Evolutionary conservation across 1,284 basidiomycete species (phyloP), one percentile per base, ranked within the genome.

Genomic region (Rhodotorula sp.): DNA sequence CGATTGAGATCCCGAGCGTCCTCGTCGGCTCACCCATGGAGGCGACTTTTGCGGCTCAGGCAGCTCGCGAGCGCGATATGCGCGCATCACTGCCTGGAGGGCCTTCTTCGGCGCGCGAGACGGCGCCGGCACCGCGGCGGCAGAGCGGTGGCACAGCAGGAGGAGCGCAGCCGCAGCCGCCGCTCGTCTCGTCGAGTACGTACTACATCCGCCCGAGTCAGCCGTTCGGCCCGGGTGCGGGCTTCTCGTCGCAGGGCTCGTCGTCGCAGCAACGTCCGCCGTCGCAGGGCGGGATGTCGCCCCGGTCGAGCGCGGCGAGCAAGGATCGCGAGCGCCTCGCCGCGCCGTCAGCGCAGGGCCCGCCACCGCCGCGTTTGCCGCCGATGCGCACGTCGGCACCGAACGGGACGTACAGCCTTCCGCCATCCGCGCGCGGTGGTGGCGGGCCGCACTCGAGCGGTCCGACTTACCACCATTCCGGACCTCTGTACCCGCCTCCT

Each of bases 1-100:
- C 61, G 4, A 27, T 61, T 10, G 60, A 56, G 17, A 65, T 68
- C 27, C 70, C 70, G 12, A 50, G 48, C 13, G 70, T 72, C 13
- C 63, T 72, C 49, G 66, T 72, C 17, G 66, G 70, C 17, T 65
- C 59, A 12, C 66, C 66, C 0, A 56, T 72, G 66, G 70, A 68
- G 17, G 60, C 70, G 7, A 53, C 55, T 5, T 72, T 64, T n/a
- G 64, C 70, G 0, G 60, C 63, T 1, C 45, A 56, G 19, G 56
- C 57, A 4, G 59, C 19, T 4, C 50, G 61, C 13, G 66, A 64
- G 3, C 55, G 67, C 49, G 70, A 16, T 27, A n/a, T 60, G 60
- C 23, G 21, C 58, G 21, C 53, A 5, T 13, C 25, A n/a, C 23
- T 10, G 21, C 23, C 42, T 14, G 5, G 23, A 17, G 3, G 45